Percentiles rank a stretch among this genome's conserved stretches.
These are phyloP conservation scores for Parathielavia appendiculata DNA, from an alignment of 495 filamentous ascomycete species.

Conservation along the genomic window DNA sequence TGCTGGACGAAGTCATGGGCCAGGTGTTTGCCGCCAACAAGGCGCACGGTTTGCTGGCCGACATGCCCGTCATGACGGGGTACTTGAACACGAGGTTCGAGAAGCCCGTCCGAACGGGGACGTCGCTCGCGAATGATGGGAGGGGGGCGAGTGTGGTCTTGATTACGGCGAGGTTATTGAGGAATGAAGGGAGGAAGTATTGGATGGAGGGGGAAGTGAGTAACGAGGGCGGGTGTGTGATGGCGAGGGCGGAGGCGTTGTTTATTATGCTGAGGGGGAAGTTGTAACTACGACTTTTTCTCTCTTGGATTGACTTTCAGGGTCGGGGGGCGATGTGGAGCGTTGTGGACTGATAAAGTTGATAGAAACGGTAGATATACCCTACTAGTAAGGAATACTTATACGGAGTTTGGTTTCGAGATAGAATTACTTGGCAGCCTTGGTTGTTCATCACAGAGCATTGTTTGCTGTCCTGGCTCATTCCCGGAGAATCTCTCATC, in stretches of 20 bases:
- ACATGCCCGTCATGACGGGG: slow-evolving; percentile 46
- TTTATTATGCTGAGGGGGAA: slow-evolving; percentile 37
- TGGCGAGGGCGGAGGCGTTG: slow-evolving; percentile 45
- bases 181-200: slow-evolving; percentile 44
- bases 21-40: slow-evolving; percentile 47
- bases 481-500: background rate
- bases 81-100: slow-evolving; percentile 54
- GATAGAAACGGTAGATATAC: too few relatives aligned
- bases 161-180: slow-evolving; percentile 40
- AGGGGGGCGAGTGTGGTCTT: slow-evolving; percentile 33
- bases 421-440: too few relatives aligned
- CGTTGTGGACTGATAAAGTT: too few relatives aligned
- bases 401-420: too few relatives aligned
- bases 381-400: too few relatives aligned
- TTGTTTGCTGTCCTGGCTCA: too few relatives aligned
- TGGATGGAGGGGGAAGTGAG: slow-evolving; percentile 40
- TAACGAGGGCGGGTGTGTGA: slow-evolving; percentile 35
- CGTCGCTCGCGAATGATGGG: too few relatives aligned
- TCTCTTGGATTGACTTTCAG: too few relatives aligned
- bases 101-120: slow-evolving; percentile 50
- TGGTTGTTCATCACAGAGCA: too few relatives aligned
- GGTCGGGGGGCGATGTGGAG: too few relatives aligned
- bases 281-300: too few relatives aligned
- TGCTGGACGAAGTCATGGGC: slow-evolving; percentile 54
- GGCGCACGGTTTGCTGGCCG: slow-evolving; percentile 23